Evolutionary conservation across 2,329 filamentous ascomycete species (phyloP), one percentile per base, ranked within the genome.

Genomic region (Chrysosporium queenslandicum): DNA sequence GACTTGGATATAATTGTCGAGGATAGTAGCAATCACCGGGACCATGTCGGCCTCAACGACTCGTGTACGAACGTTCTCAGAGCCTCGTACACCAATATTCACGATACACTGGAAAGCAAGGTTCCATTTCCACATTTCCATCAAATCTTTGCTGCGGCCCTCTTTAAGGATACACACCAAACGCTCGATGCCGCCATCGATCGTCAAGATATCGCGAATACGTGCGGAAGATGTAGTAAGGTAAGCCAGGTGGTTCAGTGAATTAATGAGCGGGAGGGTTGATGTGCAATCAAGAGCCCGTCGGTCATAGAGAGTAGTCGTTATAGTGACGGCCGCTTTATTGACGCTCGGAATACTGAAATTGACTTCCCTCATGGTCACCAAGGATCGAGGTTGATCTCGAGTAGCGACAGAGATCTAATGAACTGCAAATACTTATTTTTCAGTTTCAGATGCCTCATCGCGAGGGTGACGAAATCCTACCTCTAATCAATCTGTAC

Each of bases 111-210:
- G 92, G 69, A 98, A 98, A 50, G 92, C 92, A 57, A 98, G 78
- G 66, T 96, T 98, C 92, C 92, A 98, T 72, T 97, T 97, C 92
- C 92, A 98, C 87, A 95, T 95, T 69, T 96, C 91, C 91, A 97
- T 96, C 83, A 96, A 85, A 68, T 98, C 91, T 71, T 90, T 94
- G 73, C 87, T 96, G 66, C 92, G 80, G 58, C 92, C 92, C 71
- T 95, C 88, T 72, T 98, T 98, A 69, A 98, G 80, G 65, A 98
- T 96, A 78, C 89, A 96, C 67, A 98, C 87, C 61, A 98, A 76
- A 59, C 91, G 78, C 74, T 98, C 92, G 69, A 98, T 92, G 57
- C 92, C 92, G 71, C 92, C 92, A 85, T 98, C 92, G 73, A 98
- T 88, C 53, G 91, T 97, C 59, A 98, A 80, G 58, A 98, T 98